Base-by-base conservation (phyloP, 1,284 basidiomycete genomes). In the Cutaneotrichosporon dermatis region DNA sequence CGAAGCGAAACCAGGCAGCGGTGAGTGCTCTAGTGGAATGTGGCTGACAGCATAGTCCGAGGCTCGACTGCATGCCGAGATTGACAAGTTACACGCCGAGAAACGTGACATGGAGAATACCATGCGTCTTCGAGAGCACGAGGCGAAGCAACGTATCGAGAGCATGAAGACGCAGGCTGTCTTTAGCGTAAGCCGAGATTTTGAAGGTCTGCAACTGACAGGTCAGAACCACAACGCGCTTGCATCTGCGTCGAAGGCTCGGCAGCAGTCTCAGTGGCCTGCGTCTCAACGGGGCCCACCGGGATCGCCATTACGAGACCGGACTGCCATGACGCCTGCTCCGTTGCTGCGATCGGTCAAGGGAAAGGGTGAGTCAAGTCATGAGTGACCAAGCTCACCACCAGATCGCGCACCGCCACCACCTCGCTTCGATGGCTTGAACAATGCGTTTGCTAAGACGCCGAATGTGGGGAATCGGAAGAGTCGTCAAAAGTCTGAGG, bases 111-210 rank as follows among this genome's bases (percentile, higher is more conserved):
- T 70, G 59, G 70, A 73, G 39, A 54, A 39, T n/a, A 60, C 66
- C 39, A 63, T 72, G 40, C 63, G 65, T 12, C 63, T 66, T 8
- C 65, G 60, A 16, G 73, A 72, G 43, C 60, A 56, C n/a, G 71
- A 74, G 36, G 58, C 59, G 3, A 64, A 60, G 42, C 60, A 68
- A 34, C 59, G 88, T 42, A 42, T 76, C 9, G 73, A 76, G 50
- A 74, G 67, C 57, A 62, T 74, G 34, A 69, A 69, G 51, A 71
- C 68, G 51, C 73, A 76, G 58, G 73, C 73, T 1, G 70, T 75
- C 11, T 75, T 76, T 44, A 67, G 68, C 16, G 75, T 76, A 25
- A 6, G 50, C 25, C 6, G 5, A 11, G 11, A 4, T 10, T n/a
- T 25, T 37, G 4, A 15, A 13, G 6, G 5, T 6, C 11, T 4